Evolutionary conservation across 176 grass and related monocot genomes (phyloP).

Genomic region (Rhynchospora pubera): DNA sequence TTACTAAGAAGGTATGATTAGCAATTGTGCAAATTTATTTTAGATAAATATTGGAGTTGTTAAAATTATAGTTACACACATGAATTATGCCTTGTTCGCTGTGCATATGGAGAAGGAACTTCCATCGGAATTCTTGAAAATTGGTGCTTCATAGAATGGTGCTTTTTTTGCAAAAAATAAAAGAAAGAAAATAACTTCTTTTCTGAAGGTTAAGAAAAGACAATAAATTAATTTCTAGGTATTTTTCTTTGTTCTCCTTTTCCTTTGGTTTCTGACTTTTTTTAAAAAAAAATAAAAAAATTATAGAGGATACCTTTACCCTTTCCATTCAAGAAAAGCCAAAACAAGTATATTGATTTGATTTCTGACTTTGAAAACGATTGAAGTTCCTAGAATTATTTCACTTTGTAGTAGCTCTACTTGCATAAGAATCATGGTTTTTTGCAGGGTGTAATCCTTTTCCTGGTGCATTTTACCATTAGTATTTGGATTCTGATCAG

Average conservation of each 20-base stretch:
- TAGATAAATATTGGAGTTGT: background rate
- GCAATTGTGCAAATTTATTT: constrained; percentile 15
- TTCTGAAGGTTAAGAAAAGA: background rate
- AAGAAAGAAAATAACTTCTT: background rate
- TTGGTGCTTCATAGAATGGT: background rate
- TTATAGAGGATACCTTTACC: too few species aligned
- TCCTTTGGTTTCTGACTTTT: background rate
- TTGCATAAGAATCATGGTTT: background rate
- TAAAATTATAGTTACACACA: constrained; percentile 2
- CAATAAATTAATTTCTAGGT: background rate
- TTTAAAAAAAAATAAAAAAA: too few species aligned
- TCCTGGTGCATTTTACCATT: background rate
- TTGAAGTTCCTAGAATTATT: background rate
- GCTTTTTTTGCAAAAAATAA: background rate
- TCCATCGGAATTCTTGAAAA: background rate
- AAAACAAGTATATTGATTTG: too few species aligned
- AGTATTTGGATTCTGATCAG: background rate
- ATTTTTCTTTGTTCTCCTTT: background rate
- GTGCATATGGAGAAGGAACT: background rate
- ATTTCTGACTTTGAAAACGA: background rate
- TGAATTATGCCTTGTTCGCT: background rate
- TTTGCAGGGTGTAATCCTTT: background rate
- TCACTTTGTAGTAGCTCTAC: background rate
- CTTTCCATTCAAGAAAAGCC: too few species aligned
- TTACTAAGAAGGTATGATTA: constrained; percentile 61